A percentile compares a stretch with the other conserved stretches of the same genome.
Conservation (phyloP, 176 grass and related monocot species). For the Leersia perrieri region DNA sequence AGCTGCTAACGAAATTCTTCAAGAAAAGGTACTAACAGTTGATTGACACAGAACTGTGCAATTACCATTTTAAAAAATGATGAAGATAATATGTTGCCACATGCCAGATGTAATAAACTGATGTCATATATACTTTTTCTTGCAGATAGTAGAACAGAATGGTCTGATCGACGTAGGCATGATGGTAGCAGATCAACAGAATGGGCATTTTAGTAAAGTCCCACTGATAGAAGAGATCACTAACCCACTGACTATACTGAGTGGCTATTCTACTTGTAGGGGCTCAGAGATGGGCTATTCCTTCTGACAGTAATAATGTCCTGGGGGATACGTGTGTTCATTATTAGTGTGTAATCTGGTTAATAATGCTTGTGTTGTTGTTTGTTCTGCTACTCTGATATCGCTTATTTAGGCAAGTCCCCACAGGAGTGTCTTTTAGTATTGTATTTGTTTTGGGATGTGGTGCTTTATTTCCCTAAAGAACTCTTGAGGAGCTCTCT, state of each 20-base stretch:
- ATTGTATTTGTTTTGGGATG: conserved; percentile 27
- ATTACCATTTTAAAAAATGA: not conserved
- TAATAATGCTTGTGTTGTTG: conserved; percentile 36
- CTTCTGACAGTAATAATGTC: conserved; percentile 58
- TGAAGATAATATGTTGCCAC: not conserved
- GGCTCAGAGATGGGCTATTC: conserved; percentile 88
- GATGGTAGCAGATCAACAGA: conserved; percentile 61
- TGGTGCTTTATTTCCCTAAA: conserved; percentile 26
- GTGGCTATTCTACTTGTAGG: conserved; percentile 82
- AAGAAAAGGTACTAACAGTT: conserved; percentile 55
- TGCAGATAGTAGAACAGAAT: conserved; percentile 90
- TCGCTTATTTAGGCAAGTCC: conserved; percentile 19
- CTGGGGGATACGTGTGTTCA: conserved; percentile 32
- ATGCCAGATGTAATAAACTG: not conserved
- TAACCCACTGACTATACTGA: conserved; percentile 84
- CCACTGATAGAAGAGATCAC: conserved; percentile 67
- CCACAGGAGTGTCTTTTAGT: conserved; percentile 35
- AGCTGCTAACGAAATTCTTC: conserved; percentile 82
- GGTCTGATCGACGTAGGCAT: conserved; percentile 55
- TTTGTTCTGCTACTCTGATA: conserved; percentile 29
- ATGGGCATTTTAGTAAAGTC: conserved; percentile 80
- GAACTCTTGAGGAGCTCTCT: conserved; percentile 38
- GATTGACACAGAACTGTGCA: not conserved
- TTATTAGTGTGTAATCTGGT: conserved; percentile 36
- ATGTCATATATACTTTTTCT: not conserved